These are phyloP conservation scores for Russula virescens DNA, from an alignment of 768 basidiomycete genomes.

Conservation along the genomic window DNA sequence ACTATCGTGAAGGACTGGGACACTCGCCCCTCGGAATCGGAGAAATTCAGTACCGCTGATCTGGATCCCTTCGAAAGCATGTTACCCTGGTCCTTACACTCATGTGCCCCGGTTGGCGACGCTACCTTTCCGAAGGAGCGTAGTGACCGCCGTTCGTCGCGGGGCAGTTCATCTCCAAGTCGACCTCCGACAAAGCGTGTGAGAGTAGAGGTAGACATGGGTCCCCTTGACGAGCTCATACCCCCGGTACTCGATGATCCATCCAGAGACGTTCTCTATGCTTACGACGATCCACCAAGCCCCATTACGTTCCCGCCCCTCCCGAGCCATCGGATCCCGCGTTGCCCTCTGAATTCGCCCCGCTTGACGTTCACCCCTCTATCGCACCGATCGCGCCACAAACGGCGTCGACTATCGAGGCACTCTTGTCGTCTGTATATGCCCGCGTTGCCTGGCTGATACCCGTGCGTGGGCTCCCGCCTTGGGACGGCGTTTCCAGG, in stretches of 20 bases:
- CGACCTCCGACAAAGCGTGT: constrained; percentile 5
- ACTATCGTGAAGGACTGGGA: not conserved
- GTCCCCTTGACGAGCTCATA: constrained; percentile 19
- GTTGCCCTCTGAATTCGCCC: not conserved
- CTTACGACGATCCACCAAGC: constrained; percentile 13
- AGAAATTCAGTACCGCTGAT: not conserved
- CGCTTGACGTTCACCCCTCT: not conserved
- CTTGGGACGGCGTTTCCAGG: constrained; percentile 9
- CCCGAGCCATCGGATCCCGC: not conserved
- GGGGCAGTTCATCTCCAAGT: not conserved
- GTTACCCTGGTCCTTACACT: not conserved
- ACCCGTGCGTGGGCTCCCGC: constrained; percentile 15
- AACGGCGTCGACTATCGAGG: constrained; percentile 1
- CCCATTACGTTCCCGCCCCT: constrained; percentile 19
- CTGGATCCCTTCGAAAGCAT: constrained; percentile 7
- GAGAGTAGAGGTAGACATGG: constrained; percentile 11
- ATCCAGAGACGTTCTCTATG: not conserved
- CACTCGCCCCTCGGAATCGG: constrained; percentile 5
- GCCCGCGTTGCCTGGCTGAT: constrained; percentile 19
- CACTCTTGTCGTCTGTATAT: constrained; percentile 9
- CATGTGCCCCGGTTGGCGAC: not conserved
- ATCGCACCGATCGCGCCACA: constrained; percentile 9
- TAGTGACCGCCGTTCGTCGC: not conserved
- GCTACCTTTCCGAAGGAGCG: not conserved
- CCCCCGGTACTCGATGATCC: constrained; percentile 16